phyloP scores from a whole-genome alignment of 768 basidiomycete species.

The Russula griseocarnosa region DNA sequence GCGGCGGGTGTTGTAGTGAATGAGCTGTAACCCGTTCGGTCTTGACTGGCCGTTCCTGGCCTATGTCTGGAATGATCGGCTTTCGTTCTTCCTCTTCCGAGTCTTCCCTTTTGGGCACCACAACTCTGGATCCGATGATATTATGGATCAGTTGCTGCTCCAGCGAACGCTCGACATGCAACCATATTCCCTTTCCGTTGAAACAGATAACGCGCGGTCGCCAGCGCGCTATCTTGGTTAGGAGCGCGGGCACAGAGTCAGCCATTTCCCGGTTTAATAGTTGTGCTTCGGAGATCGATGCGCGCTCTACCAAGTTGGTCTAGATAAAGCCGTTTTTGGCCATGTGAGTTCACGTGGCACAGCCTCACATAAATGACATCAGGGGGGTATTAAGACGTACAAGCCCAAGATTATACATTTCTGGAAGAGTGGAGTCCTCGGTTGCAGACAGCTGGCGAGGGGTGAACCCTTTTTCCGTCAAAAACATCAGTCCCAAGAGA shows the following conservation, averaged over 20 bases:
- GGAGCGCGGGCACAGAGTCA: slow-evolving; percentile 51
- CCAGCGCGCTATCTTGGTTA: slow-evolving; percentile 53
- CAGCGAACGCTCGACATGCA: slow-evolving; percentile 36
- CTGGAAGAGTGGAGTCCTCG: slow-evolving; percentile 60
- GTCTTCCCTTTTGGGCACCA: not conserved
- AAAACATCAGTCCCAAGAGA: not conserved
- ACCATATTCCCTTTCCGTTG: slow-evolving; percentile 70
- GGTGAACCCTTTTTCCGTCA: slow-evolving; percentile 50
- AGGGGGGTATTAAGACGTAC: slow-evolving; percentile 40
- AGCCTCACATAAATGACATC: no score
- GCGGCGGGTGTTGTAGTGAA: no score
- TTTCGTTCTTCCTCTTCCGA: not conserved
- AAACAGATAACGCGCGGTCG: slow-evolving; percentile 71
- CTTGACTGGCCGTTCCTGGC: not conserved
- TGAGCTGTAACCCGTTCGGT: not conserved
- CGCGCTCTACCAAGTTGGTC: slow-evolving; percentile 74
- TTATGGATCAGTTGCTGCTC: not conserved
- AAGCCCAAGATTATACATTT: slow-evolving; percentile 57
- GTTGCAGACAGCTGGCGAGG: slow-evolving; percentile 46
- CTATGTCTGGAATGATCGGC: not conserved
- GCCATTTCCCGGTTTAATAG: slow-evolving; percentile 50
- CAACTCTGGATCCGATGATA: not conserved
- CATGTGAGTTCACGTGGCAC: not conserved
- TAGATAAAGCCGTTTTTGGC: slow-evolving; percentile 30
- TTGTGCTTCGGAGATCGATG: slow-evolving; percentile 60